Evolutionary conservation across 2,329 filamentous ascomycete species (phyloP), one percentile per base, ranked within the genome.

Genomic region (Aspergillus sp.): DNA sequence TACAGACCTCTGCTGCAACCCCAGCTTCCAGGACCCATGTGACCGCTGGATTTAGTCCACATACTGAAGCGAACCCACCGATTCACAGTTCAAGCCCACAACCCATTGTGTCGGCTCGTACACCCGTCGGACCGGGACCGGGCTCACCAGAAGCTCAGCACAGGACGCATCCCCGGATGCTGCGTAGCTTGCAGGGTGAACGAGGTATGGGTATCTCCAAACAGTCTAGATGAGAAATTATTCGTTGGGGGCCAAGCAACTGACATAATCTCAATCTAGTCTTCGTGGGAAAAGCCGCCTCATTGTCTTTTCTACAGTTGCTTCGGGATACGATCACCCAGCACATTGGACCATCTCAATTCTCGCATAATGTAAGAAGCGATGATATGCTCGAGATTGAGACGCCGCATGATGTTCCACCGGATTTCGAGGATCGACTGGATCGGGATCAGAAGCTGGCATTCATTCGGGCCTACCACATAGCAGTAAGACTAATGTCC

Each of bases 221-320:
- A 19, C 19, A 19, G 19, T 19, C 2, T 19, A 19, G 19, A 19
- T 19, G 4, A 4, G 19, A 19, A 19, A 2, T 19, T 19, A 19
- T 19, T 4, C 19, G 19, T 19, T 19, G 19, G 19, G 4, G 19
- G 2, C 19, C 19, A 19, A 19, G 19, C 19, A 19, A 19, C 19
- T 19, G 19, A 19, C 19, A 19, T 4, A 19, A 19, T 19, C 19
- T 19, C 19, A 19, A 13, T 9, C 6, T 35, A 64, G 61, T 64
- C 1, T 64, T 59, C 32, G 54, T 64, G 6, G 61, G 61, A 27
- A 61, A 59, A 31, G 60, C 60, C 6, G 61, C 61, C 2, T 63
- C 61, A 65, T 60, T 82, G 10, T 80, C 78, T 0, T 81, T 81
- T 45, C 59, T 81, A 1, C 75, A 80, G 44, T 68, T 79, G 31